Base-by-base conservation (phyloP, 306 rosid species). In the Dryas octopetala region DNA sequence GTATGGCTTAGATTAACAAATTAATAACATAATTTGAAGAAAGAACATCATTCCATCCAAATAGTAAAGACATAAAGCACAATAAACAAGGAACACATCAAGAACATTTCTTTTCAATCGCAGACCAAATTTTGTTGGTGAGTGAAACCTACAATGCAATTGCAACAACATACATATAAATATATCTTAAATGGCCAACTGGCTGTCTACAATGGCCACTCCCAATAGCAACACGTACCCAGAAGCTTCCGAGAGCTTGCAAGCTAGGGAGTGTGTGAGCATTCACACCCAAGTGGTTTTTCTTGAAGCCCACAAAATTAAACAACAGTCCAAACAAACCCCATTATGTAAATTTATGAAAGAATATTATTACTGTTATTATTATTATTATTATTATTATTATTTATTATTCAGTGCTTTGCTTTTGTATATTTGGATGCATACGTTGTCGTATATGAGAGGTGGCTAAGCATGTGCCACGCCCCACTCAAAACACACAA, bases 401-500 rank as follows among this genome's bases (percentile, higher is more conserved):
- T 23, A 23, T 32, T 32, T 23, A 23, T 32, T 1, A 32, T 32
- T 23, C 23, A 67, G 84, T 79, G 96, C 87, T 90, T 32, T 32
- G 38, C 38, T 32, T 32, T 32, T 79, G 77, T 77, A 84, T 62
- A 70, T 83, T 83, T 88, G 88, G 82, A 82, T 66, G 86, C 53
- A 75, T 79, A 5, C 46, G 67, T 68, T 79, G 90, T 84, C 87
- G 73, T 62, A 57, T 61, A 46, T 66, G 76, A 64, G 63, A 40
- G 61, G 84, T 81, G 97, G 92, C 83, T 13, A 73, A 81, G 85
- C 91, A 86, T 81, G 92, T 87, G 95, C 87, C 85, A 78, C 92
- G 78, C 59, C 32, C n/a, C 84, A 67, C 68, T 73, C 86, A 19
- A 64, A 64, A 66, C 65, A 54, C 65, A 28, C 59, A 55, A 78